Percentiles rank a stretch among this genome's conserved stretches.
These are phyloP conservation scores for Leptographium radiaticola DNA, from an alignment of 2,329 filamentous ascomycete genomes.

Conservation along the genomic window DNA sequence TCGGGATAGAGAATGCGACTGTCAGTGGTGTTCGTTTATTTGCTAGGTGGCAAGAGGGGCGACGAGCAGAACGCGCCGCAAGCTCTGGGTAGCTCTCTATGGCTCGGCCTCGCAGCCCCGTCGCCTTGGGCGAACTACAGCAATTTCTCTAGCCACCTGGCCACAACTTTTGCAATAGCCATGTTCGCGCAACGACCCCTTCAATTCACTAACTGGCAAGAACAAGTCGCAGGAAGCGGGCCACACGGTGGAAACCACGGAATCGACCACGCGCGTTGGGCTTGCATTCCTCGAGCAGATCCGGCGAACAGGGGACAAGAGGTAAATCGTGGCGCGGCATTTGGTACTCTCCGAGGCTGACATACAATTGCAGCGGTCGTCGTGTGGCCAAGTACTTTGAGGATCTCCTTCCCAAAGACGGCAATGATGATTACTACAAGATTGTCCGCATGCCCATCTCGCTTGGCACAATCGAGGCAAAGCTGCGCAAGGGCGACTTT, in stretches of 20 bases:
- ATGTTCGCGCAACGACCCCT: background rate
- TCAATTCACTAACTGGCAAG: background rate
- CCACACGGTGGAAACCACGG: conserved; percentile 46
- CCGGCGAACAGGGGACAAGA: conserved; percentile 67
- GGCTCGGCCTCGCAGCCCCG: background rate
- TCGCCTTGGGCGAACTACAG: background rate
- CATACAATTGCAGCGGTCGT: conserved; percentile 42
- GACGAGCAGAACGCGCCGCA: background rate
- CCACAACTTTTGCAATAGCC: no score
- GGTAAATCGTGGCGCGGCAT: conserved; percentile 34
- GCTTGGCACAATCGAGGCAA: conserved; percentile 61
- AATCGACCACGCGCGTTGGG: conserved; percentile 59
- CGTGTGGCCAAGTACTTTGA: conserved; percentile 65
- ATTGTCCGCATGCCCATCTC: conserved; percentile 68
- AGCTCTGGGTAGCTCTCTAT: background rate
- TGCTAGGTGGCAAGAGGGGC: background rate
- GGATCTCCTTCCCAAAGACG: conserved; percentile 49
- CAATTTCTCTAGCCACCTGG: background rate
- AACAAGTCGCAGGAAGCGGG: conserved; percentile 16
- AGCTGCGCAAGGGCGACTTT: conserved; percentile 58
- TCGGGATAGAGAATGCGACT: background rate
- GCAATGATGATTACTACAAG: conserved; percentile 64
- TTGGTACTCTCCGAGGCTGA: background rate
- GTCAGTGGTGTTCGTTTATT: background rate
- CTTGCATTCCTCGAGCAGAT: conserved; percentile 63